Conservation (phyloP, 176 grass and related monocot genomes). For the Pontederia paniculata region DNA sequence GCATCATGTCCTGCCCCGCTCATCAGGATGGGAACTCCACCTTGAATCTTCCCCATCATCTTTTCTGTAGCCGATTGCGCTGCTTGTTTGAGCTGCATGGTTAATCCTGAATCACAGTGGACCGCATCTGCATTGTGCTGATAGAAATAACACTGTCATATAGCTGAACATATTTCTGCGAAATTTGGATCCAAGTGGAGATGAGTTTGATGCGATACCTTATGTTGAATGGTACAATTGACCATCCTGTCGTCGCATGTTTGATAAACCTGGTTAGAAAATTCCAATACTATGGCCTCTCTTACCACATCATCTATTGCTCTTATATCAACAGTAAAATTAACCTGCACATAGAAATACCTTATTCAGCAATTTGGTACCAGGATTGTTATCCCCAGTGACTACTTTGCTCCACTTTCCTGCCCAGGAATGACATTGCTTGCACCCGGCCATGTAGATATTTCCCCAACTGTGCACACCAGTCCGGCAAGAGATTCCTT, state of each 20-base stretch:
- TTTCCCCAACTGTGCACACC: slow-evolving; percentile 88
- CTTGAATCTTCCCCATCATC: neutral
- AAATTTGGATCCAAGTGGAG: neutral
- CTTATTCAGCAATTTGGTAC: neutral
- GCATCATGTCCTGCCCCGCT: slow-evolving; percentile 96
- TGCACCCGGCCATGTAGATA: slow-evolving; percentile 78
- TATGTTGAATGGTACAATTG: slow-evolving; percentile 55
- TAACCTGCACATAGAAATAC: slow-evolving; percentile 39
- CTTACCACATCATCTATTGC: slow-evolving; percentile 63
- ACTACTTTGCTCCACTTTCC: slow-evolving; percentile 20
- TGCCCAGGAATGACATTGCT: slow-evolving; percentile 96
- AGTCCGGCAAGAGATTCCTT: slow-evolving; percentile 64
- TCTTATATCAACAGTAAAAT: slow-evolving; percentile 89
- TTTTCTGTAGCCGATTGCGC: slow-evolving; percentile 28
- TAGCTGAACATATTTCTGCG: neutral
- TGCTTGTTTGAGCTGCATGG: slow-evolving; percentile 43
- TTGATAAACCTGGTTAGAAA: slow-evolving; percentile 54
- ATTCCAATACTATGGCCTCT: slow-evolving; percentile 55
- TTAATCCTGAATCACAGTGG: slow-evolving; percentile 49
- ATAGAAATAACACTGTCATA: neutral
- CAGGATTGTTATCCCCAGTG: neutral
- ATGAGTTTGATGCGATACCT: slow-evolving; percentile 31
- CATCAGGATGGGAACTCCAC: slow-evolving; percentile 66
- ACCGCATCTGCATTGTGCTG: slow-evolving; percentile 71
- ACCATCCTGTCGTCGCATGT: slow-evolving; percentile 59